Conservation (phyloP, 2,329 filamentous ascomycete species). For the Huntiella moniliformis region DNA sequence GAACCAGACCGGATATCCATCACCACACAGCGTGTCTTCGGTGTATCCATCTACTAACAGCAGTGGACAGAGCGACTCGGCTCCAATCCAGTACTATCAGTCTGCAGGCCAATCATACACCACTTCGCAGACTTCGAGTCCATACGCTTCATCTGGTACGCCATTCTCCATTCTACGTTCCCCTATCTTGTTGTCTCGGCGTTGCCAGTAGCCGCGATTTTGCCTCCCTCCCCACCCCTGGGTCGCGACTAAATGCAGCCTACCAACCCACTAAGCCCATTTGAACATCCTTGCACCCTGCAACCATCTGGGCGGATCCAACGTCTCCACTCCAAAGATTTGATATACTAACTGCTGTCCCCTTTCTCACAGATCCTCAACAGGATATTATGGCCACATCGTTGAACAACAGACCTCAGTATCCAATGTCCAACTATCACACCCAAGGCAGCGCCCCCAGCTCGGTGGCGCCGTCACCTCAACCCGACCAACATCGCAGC, state of each 20-base stretch:
- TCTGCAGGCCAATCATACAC: conserved; percentile 62
- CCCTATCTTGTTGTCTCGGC: background rate
- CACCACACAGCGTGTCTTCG: conserved; percentile 39
- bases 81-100: conserved; percentile 48
- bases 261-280: background rate
- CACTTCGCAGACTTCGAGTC: conserved; percentile 60
- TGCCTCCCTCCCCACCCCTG: too few species aligned
- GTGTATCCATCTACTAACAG: conserved; percentile 40
- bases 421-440: conserved; percentile 76
- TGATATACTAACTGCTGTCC: conserved; percentile 1
- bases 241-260: too few species aligned
- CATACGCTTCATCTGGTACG: conserved; percentile 72
- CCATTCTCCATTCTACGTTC: background rate
- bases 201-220: too few species aligned
- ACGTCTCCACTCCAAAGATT: background rate
- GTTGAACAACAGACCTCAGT: conserved; percentile 55
- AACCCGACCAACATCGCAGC: conserved; percentile 74
- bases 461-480: conserved; percentile 74
- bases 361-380: conserved; percentile 25
- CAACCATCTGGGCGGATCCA: background rate
- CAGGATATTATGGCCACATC: conserved; percentile 49
- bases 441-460: conserved; percentile 90
- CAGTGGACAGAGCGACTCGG: conserved; percentile 43
- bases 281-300: background rate
- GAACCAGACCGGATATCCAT: conserved; percentile 49